Evolutionary conservation across 2,329 filamentous ascomycete genomes (phyloP).

Genomic region (Pyricularia pennisetigena): DNA sequence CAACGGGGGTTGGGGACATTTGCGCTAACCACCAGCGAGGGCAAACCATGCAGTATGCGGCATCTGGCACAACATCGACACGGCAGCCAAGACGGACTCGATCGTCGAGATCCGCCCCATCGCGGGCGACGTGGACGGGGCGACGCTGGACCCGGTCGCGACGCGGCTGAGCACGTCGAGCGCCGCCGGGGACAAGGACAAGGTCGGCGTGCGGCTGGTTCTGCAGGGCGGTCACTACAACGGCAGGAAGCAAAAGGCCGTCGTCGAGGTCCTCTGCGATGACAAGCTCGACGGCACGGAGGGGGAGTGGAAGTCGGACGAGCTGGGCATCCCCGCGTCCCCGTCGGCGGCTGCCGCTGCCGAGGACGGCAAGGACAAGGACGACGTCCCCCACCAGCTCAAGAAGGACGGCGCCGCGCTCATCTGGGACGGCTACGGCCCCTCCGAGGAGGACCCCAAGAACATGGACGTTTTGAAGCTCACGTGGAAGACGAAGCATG

Average conservation of each 20-base stretch:
- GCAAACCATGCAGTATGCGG: conserved; percentile 81
- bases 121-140: conserved; percentile 58
- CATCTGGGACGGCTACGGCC: conserved; percentile 64
- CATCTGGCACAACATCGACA: conserved; percentile 49
- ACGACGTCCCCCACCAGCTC: conserved; percentile 34
- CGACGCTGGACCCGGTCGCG: conserved; percentile 53
- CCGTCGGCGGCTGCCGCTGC: conserved; percentile 18
- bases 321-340: conserved; percentile 34
- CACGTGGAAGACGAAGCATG: conserved; percentile 81
- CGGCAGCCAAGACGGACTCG: conserved; percentile 32
- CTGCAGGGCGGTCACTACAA: conserved; percentile 50
- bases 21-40: not conserved
- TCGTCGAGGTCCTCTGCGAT: conserved; percentile 83
- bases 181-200: conserved; percentile 52
- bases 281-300: conserved; percentile 62
- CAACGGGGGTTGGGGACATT: not conserved
- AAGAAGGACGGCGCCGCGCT: conserved; percentile 52
- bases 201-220: conserved; percentile 63
- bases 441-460: conserved; percentile 39
- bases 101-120: conserved; percentile 58
- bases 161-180: conserved; percentile 56
- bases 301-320: conserved; percentile 49
- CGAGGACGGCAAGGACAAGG: conserved; percentile 27
- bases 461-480: conserved; percentile 57
- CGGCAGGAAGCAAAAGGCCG: conserved; percentile 51